Evolutionary conservation across 768 basidiomycete species (phyloP), one percentile per base, ranked within the genome.

Genomic region (Psilocybe azurescens): DNA sequence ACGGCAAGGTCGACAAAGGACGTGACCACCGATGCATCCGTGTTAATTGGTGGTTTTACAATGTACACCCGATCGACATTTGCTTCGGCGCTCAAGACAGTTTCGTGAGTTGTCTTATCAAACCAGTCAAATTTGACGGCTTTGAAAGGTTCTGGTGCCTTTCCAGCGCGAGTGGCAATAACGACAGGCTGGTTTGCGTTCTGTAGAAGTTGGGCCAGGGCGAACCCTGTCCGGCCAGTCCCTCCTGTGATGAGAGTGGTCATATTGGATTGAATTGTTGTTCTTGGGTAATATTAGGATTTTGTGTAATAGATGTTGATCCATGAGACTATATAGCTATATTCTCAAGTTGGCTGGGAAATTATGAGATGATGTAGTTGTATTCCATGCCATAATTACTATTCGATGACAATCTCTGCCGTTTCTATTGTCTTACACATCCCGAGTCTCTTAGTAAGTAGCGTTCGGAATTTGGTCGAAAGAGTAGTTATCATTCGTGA

Each of bases 201-300:
- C 6, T 69, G 48, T 1, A 76, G 62, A 6, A 72, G 66, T 0
- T 64, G 63, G 10, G 74, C 72, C 9, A 75, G 64, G 28, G 56
- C 64, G 14, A 61, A 53, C 5, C 70, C 69, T 9, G 74, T 72
- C 39, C 70, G 72, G 30, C 74, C 76, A 9, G 72, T 75, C 11
- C 73, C 75, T 18, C 75, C 75, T 52, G 61, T 72, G 65, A 76
- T 65, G 8, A 77, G 71, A 36, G 73, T 74, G 4, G 74, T 67
- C 76, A 77, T 75, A n/a, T 36, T 36, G 6, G 33, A 36, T 36
- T 36, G 24, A 24, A 3, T 36, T 36, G 33, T 6, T 36, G 33
- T 11, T 36, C 11, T 11, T 36, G 33, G 33, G 33, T 11, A 36
- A 36, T 36, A 11, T 36, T 36, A 11, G 11, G 33, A 24, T 3